Evolutionary conservation across 352 stramenopile genomes (phyloP), one percentile per base, ranked within the genome.

Genomic region (Phytophthora agathidicida): DNA sequence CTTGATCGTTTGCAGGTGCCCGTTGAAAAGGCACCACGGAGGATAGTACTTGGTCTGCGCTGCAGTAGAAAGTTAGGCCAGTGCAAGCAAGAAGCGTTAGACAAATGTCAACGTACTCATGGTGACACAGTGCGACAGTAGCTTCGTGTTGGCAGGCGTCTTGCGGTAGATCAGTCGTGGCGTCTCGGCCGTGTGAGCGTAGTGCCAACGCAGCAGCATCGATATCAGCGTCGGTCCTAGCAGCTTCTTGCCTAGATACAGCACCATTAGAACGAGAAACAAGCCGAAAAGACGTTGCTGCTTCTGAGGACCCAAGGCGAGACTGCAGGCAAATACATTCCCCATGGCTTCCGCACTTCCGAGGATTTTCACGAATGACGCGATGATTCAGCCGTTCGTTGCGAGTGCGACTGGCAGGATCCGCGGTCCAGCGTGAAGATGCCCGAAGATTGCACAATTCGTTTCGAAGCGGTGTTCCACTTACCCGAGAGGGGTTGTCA

Each of bases 1-100:
- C 44, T 60, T 63, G 26, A 85, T 39, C 5, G 80, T 87, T 60
- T 89, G 80, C 8, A 87, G 26, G 45, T 88, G 80, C 13, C 77
- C 77, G 49, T 81, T 87, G 38, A 79, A 77, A 9, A 86, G 56
- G 16, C 69, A 49, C 73, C 62, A 80, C 1, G 74, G 63, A 28
- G 80, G 70, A 50, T 78, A 76, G 59, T 87, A 90, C 54, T 73
- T 75, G 16, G 71, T 58, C 37, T 66, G 68, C 4, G 77, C 77
- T 84, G 60, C 39, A 49, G 31, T 19, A 42, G 1, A 17, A 13
- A n/a, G 4, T 4, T 19, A 24, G 30, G 10, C 36, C 22, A 26
- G 5, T 13, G 19, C 20, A 10, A 32, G 9, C 9, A 36, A 8
- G 3, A 37, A n/a, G 16, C n/a, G 24, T 23, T 8, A 3, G n/a